Evolutionary conservation across 106 monocot species (phyloP), one percentile per base, ranked within the genome.

Genomic region (Apostasia ramifera): DNA sequence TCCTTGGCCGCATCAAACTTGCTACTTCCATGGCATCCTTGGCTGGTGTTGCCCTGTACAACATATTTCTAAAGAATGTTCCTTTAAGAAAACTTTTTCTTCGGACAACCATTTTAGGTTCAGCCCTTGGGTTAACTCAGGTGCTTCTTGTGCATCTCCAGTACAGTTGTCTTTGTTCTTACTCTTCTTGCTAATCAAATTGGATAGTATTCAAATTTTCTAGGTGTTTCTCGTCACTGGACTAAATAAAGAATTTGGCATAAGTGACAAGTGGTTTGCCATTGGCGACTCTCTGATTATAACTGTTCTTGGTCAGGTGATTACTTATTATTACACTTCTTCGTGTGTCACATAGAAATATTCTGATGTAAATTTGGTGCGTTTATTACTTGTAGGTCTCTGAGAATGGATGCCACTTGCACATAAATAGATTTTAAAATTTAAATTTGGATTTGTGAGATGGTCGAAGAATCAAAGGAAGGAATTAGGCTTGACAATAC

Each of bases 231-330:
- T 97, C 72, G 92, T 88, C 59, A 89, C 86, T 55, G 89, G 95
- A 26, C 59, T 97, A 15, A 97, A 97, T 79, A 79, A 80, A 58
- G 82, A 92, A 71, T 82, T 87, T 81, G 95, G 92, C 26, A 87
- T 97, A 60, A 97, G 84, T 70, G 89, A 97, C 65, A 86, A 97
- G 72, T 97, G 95, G 95, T 97, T 97, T 75, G 71, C 95, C 40
- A 89, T 97, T 75, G 95, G 95, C 38, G 95, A 97, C 60, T 89
- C 88, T 58, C 67, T 97, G 72, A 92, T 97, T 66, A 75, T 97
- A 64, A 97, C 95, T 26, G 95, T 97, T 62, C 92, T 97, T 65
- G 76, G 95, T 70, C 95, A 97, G 92, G 95, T 97, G 62, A 84
- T 45, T 40, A 47, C 26, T 26, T 26, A 26, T 26, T 26, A 26